Evolutionary conservation across 495 filamentous ascomycete species (phyloP).

Genomic region (Penicillium soppii): DNA sequence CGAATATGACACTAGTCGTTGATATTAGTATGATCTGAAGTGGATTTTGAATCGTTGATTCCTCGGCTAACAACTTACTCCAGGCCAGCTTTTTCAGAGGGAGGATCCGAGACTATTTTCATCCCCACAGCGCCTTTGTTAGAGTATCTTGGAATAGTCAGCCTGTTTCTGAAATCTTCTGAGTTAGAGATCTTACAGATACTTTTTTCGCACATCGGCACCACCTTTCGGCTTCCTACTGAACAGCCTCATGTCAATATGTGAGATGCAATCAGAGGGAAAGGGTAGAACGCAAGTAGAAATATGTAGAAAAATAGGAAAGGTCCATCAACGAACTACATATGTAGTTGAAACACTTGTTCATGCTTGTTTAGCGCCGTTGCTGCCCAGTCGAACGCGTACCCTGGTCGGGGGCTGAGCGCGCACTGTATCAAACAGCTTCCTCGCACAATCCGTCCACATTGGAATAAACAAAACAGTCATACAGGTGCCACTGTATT

Average conservation of each 20-base stretch:
- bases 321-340: too few relatives aligned
- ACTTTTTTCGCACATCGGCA: background rate
- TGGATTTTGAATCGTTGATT: background rate
- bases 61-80: background rate
- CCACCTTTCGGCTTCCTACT: background rate
- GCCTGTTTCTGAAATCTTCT: background rate
- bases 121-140: background rate
- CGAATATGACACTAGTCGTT: background rate
- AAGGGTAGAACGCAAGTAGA: background rate
- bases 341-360: background rate
- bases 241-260: background rate
- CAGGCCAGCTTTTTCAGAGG: background rate
- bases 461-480: background rate
- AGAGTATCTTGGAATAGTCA: background rate
- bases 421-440: background rate
- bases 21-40: background rate
- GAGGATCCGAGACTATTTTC: background rate
- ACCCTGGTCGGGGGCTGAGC: slow-evolving; percentile 3
- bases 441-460: background rate
- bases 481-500: background rate
- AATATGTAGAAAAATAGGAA: background rate
- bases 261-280: background rate
- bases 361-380: background rate
- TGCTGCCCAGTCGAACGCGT: background rate
- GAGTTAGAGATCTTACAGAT: background rate